Conservation (phyloP, 768 basidiomycete species). For the Cyclocybe cylindracea region DNA sequence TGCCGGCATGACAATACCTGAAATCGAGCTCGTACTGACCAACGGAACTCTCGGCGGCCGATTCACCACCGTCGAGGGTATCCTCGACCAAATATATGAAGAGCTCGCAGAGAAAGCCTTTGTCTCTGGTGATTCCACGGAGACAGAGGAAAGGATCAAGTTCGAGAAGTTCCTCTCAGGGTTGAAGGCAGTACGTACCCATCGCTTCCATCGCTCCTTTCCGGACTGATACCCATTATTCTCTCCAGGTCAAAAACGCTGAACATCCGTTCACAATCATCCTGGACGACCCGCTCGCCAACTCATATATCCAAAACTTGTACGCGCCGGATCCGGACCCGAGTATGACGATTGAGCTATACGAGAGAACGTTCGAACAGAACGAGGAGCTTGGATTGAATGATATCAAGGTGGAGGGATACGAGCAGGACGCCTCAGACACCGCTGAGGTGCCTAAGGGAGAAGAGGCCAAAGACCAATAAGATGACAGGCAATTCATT, state of each 20-base stretch:
- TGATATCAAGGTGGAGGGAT: constrained; percentile 83
- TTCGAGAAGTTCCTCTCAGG: constrained; percentile 78
- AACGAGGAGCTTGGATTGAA: constrained; percentile 95
- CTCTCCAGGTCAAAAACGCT: constrained; percentile 69
- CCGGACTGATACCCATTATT: constrained; percentile 1
- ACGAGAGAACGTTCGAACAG: constrained; percentile 86
- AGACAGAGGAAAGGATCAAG: constrained; percentile 46
- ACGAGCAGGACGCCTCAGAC: constrained; percentile 39
- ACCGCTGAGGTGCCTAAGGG: not conserved
- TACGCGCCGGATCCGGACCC: constrained; percentile 98
- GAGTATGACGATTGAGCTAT: constrained; percentile 81
- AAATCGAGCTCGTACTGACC: constrained; percentile 90
- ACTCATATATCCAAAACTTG: constrained; percentile 95
- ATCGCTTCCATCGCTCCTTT: not conserved
- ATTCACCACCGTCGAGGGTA: constrained; percentile 96
- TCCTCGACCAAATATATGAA: constrained; percentile 92
- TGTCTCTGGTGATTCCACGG: constrained; percentile 66
- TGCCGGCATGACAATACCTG: constrained; percentile 86
- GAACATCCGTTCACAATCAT: constrained; percentile 86
- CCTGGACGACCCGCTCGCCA: constrained; percentile 92
- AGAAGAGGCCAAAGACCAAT: not conserved
- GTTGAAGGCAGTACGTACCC: constrained; percentile 66
- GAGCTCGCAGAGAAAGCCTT: constrained; percentile 91
- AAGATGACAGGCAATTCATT: not conserved
- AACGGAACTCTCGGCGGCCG: constrained; percentile 95